Percentiles rank a stretch among this genome's conserved stretches.
Conservation (phyloP, 352 stramenopile species). For the Globisporangium barbulae region DNA sequence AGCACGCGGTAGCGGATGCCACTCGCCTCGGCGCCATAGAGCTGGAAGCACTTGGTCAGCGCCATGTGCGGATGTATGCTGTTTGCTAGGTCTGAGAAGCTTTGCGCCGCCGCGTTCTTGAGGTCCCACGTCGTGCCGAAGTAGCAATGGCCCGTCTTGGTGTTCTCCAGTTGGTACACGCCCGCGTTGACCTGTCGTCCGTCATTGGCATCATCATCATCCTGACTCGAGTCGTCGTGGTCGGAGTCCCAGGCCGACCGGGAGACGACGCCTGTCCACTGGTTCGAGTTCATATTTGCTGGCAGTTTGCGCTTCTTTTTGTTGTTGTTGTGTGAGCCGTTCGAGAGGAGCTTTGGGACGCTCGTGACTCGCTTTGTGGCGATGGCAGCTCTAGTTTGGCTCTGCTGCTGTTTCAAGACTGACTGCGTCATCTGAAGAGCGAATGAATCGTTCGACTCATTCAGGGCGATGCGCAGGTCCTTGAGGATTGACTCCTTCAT, state of each 20-base stretch:
- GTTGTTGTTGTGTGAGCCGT: constrained; percentile 9
- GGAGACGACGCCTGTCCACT: constrained; percentile 18
- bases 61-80: constrained; percentile 42
- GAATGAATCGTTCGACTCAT: background rate
- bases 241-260: background rate
- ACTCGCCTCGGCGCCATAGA: constrained; percentile 36
- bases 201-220: constrained; percentile 12
- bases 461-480: background rate
- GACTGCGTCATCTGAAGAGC: background rate
- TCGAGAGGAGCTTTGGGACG: constrained; percentile 27
- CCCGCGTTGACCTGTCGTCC: constrained; percentile 50
- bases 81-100: constrained; percentile 39
- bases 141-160: constrained; percentile 54
- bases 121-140: constrained; percentile 77
- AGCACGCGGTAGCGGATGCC: constrained; percentile 56
- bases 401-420: background rate
- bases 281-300: constrained; percentile 24
- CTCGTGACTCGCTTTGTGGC: constrained; percentile 25
- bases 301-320: constrained; percentile 15
- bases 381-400: background rate
- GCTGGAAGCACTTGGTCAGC: constrained; percentile 36
- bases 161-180: constrained; percentile 63
- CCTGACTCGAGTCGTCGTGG: background rate
- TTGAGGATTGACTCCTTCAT: constrained; percentile 15
- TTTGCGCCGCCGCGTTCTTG: constrained; percentile 47